Conservation (phyloP, 495 filamentous ascomycete genomes). For the Zalerion maritima region DNA sequence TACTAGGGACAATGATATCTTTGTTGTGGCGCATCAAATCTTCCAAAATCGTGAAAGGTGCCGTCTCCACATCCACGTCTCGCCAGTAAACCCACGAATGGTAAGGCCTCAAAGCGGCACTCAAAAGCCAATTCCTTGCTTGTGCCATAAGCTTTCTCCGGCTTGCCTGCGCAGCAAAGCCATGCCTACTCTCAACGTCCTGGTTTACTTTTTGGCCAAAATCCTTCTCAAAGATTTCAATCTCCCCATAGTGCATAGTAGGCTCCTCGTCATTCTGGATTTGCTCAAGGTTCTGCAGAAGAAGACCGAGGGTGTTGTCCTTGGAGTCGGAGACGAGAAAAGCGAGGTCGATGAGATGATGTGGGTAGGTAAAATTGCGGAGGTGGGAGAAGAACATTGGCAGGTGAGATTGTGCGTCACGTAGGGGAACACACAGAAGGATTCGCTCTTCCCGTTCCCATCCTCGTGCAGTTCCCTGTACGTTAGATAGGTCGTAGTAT, state of each 20-base stretch:
- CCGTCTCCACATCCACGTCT: conserved; percentile 96
- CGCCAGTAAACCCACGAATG: conserved; percentile 99
- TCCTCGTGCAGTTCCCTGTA: conserved; percentile 74
- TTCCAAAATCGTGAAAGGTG: conserved; percentile 88
- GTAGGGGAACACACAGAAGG: conserved; percentile 83
- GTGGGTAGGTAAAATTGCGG: conserved; percentile 91
- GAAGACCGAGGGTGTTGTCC: conserved; percentile 67
- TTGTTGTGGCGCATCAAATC: conserved; percentile 99
- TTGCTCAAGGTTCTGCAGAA: conserved; percentile 57
- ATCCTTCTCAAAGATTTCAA: conserved; percentile 96
- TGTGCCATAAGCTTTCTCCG: conserved; percentile 95
- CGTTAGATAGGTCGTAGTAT: conserved; percentile 88
- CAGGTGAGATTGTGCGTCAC: conserved; percentile 85
- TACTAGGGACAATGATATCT: conserved; percentile 97
- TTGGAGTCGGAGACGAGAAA: conserved; percentile 97
- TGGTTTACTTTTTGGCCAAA: conserved; percentile 98
- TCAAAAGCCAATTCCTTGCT: conserved; percentile 93
- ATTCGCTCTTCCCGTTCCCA: conserved; percentile 95
- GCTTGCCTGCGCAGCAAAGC: conserved; percentile 90
- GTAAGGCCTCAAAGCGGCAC: conserved; percentile 81
- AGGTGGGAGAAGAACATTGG: conserved; percentile 98
- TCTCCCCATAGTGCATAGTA: conserved; percentile 79
- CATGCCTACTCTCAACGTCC: conserved; percentile 94
- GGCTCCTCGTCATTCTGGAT: conserved; percentile 70
- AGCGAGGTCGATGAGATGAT: conserved; percentile 88